A percentile compares a stretch with the other conserved stretches of the same genome.
phyloP scores from a whole-genome alignment of 75 land plant species.

The Pseudotsuga menziesii region DNA sequence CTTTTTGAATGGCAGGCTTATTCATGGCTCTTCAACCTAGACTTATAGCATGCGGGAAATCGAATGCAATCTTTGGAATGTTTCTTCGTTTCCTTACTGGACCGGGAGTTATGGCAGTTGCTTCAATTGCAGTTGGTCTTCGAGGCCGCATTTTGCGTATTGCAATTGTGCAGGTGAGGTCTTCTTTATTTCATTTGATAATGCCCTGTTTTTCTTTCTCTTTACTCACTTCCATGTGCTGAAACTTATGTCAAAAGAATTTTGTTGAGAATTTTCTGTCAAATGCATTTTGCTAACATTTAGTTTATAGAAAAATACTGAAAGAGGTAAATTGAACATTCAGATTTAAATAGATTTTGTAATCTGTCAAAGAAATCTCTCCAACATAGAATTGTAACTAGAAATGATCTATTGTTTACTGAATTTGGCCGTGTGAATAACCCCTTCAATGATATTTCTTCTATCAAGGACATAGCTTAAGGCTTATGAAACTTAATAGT shows the following conservation, averaged over 20 bases:
- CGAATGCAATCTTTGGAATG: slow-evolving; percentile 57
- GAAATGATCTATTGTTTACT: no score
- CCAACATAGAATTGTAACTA: no score
- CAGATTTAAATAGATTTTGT: background rate
- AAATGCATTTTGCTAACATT: no score
- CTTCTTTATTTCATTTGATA: background rate
- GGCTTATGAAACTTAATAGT: no score
- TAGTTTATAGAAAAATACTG: no score
- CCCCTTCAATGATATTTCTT: background rate
- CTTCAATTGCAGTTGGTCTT: slow-evolving; percentile 60
- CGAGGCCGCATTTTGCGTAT: slow-evolving; percentile 58
- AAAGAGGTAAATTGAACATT: background rate
- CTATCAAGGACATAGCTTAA: background rate
- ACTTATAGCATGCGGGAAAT: slow-evolving; percentile 70
- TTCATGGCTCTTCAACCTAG: slow-evolving; percentile 84
- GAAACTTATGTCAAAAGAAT: background rate
- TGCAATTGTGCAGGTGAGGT: slow-evolving; percentile 77
- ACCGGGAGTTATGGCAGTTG: slow-evolving; percentile 82
- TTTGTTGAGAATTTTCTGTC: no score
- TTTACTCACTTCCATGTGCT: background rate
- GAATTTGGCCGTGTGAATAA: background rate
- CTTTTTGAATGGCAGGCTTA: slow-evolving; percentile 43
- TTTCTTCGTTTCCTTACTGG: slow-evolving; percentile 67
- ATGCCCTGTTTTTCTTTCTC: background rate
- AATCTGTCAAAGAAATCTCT: no score